phyloP scores from a whole-genome alignment of 345 rosid genomes.

The Lepidium didymum region DNA sequence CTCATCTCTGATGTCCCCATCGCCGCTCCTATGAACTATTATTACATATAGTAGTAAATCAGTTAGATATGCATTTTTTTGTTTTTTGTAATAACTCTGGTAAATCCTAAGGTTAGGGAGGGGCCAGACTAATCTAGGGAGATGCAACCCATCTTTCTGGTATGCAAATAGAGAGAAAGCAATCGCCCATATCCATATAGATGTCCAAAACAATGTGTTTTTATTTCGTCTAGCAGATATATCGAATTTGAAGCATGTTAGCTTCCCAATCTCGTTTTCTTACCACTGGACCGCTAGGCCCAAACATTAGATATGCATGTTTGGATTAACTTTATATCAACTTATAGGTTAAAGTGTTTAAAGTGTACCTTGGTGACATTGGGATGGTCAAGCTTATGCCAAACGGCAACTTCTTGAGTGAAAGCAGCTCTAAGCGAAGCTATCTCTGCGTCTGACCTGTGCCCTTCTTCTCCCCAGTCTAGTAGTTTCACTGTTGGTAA shows the following conservation, averaged over 20 bases:
- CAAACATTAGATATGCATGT: not conserved
- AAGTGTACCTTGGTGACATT: constrained; percentile 74
- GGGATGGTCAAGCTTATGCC: constrained; percentile 98
- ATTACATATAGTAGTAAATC: not conserved
- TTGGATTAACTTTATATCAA: not conserved
- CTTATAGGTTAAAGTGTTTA: not conserved
- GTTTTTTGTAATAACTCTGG: too few relatives aligned
- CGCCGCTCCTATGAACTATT: constrained; percentile 82
- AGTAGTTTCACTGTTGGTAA: constrained; percentile 88
- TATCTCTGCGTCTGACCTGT: constrained; percentile 82
- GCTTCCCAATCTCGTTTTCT: too few relatives aligned
- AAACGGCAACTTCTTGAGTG: constrained; percentile 92
- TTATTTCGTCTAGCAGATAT: too few relatives aligned
- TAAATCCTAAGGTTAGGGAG: too few relatives aligned
- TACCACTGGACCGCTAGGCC: too few relatives aligned
- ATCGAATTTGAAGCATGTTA: too few relatives aligned
- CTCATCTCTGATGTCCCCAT: constrained; percentile 81
- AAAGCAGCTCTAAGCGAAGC: constrained; percentile 85
- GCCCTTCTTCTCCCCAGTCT: constrained; percentile 99
- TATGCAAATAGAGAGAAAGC: too few relatives aligned
- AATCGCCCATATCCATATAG: too few relatives aligned
- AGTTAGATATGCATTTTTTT: not conserved
- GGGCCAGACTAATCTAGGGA: too few relatives aligned
- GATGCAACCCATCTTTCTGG: too few relatives aligned
- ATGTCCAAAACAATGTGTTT: too few relatives aligned